Evolutionary conservation across 257 asterid genomes (phyloP).

Genomic region (Catharanthus roseus): DNA sequence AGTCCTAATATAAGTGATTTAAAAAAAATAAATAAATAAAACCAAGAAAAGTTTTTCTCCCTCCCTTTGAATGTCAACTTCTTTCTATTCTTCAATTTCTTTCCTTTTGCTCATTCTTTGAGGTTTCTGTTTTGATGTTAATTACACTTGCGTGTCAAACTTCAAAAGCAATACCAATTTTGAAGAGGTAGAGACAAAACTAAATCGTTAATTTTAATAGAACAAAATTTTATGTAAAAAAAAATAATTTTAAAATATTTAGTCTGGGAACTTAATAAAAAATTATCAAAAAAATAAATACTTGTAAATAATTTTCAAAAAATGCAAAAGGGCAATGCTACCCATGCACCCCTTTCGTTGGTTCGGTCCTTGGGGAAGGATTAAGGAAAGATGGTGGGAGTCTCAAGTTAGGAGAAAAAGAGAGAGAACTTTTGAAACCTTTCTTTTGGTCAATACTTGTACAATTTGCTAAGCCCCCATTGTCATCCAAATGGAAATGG

Average conservation of each 20-base stretch:
- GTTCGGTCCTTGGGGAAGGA: neutral
- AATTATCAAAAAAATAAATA: too few species aligned
- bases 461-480: neutral
- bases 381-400: slow-evolving; percentile 5
- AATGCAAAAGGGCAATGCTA: too few species aligned
- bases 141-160: neutral
- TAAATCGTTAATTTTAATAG: too few species aligned
- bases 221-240: too few species aligned
- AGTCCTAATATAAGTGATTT: too few species aligned
- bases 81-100: slow-evolving; percentile 8
- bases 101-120: neutral
- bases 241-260: too few species aligned
- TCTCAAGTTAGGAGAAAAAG: neutral
- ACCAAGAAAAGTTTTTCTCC: neutral
- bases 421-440: neutral
- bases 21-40: too few species aligned
- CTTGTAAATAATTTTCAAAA: too few species aligned
- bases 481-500: neutral
- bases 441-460: neutral
- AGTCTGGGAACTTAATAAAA: too few species aligned
- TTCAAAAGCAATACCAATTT: neutral
- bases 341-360: too few species aligned
- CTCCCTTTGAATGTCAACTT: slow-evolving; percentile 6
- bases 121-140: neutral
- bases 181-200: neutral